These are phyloP conservation scores for Candida ficus DNA, from an alignment of 805 yeast genomes.

Conservation along the genomic window DNA sequence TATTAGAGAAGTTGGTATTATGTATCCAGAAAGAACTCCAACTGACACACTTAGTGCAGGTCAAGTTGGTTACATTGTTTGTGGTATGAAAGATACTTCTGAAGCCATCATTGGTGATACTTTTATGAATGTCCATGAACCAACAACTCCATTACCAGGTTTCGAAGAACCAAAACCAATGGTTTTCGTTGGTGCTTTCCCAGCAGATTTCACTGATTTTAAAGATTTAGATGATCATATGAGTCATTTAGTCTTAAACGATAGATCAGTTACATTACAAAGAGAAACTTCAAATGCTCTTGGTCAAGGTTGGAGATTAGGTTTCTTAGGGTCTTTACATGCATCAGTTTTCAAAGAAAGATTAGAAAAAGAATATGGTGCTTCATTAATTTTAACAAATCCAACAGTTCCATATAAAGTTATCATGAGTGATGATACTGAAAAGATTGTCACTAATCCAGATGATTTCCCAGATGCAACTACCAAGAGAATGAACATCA, in stretches of 20 bases:
- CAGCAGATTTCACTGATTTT: constrained; percentile 91
- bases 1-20: constrained; percentile 87
- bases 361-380: constrained; percentile 89
- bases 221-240: constrained; percentile 85
- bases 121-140: constrained; percentile 53
- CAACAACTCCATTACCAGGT: constrained; percentile 80
- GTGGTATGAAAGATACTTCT: constrained; percentile 83
- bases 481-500: constrained; percentile 33
- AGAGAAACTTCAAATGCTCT: constrained; percentile 90
- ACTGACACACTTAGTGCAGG: constrained; percentile 71
- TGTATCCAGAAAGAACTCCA: constrained; percentile 83
- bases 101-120: constrained; percentile 95
- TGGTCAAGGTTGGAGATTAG: constrained; percentile 97
- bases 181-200: constrained; percentile 98
- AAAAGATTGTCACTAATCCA: constrained; percentile 75
- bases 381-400: constrained; percentile 84
- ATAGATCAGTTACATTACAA: constrained; percentile 83
- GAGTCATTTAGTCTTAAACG: constrained; percentile 83
- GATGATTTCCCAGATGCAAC: constrained; percentile 78
- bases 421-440: constrained; percentile 59
- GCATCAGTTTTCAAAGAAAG: constrained; percentile 94
- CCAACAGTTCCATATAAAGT: constrained; percentile 94
- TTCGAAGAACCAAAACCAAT: constrained; percentile 96
- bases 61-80: constrained; percentile 91
- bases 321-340: constrained; percentile 90